A percentile compares a stretch with the other conserved stretches of the same genome.
Conservation (phyloP, 257 asterid genomes). For the Penstemon davidsonii region DNA sequence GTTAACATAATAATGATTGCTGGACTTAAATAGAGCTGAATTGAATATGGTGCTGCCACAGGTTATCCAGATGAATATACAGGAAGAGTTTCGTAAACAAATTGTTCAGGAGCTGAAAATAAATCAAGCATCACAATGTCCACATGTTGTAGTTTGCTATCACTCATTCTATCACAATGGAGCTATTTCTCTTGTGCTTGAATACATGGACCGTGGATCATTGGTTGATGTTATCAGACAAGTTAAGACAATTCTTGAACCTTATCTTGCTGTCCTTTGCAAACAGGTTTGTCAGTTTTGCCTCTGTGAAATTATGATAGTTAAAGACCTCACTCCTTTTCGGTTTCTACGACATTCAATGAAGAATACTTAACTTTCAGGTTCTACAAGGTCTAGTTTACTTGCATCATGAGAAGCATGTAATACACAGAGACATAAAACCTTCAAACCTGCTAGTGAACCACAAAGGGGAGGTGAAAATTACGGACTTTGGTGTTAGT, state of each 20-base stretch:
- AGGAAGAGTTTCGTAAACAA: constrained; percentile 95
- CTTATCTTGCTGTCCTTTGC: constrained; percentile 90
- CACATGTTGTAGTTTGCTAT: constrained; percentile 89
- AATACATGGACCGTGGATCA: constrained; percentile 99
- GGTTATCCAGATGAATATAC: constrained; percentile 97
- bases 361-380: constrained; percentile 34
- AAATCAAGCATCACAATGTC: constrained; percentile 88
- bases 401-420: constrained; percentile 85
- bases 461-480: constrained; percentile 91
- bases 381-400: constrained; percentile 90
- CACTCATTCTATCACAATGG: constrained; percentile 99
- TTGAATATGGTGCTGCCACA: constrained; percentile 32
- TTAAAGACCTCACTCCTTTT: constrained; percentile 6
- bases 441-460: constrained; percentile 83
- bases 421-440: constrained; percentile 90
- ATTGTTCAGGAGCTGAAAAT: constrained; percentile 98
- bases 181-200: constrained; percentile 88
- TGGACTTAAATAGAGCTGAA: constrained; percentile 12
- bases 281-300: constrained; percentile 67
- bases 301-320: constrained; percentile 16
- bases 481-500: constrained; percentile 98
- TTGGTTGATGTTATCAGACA: constrained; percentile 62
- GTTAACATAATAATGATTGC: not conserved
- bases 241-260: constrained; percentile 91
- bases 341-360: not conserved